Evolutionary conservation across 1,284 basidiomycete genomes (phyloP).

Genomic region (Ceratobasidium sp.): DNA sequence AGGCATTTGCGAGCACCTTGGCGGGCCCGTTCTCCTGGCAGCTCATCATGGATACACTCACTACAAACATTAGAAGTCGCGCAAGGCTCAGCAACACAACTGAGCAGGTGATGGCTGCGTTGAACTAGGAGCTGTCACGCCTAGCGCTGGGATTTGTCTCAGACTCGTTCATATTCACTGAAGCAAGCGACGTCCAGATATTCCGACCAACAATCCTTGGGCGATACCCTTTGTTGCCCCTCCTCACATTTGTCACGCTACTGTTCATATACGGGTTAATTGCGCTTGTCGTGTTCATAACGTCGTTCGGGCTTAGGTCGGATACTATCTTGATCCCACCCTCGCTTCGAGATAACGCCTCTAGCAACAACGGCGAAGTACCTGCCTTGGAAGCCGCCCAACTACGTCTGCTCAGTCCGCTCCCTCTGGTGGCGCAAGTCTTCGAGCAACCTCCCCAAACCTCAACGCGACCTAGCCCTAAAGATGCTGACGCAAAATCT

Average conservation of each 20-base stretch:
- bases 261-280: conserved; percentile 7
- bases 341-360: neutral
- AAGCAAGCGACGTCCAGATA: neutral
- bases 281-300: conserved; percentile 9
- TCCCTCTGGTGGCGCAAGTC: neutral
- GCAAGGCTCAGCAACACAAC: neutral
- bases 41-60: conserved; percentile 5
- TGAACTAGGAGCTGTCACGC: conserved; percentile 3
- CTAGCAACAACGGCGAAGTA: neutral
- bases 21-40: conserved; percentile 4
- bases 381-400: neutral
- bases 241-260: neutral
- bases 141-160: conserved; percentile 2
- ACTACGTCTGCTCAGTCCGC: neutral
- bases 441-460: neutral
- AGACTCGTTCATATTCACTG: neutral
- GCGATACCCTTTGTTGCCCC: neutral
- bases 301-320: neutral
- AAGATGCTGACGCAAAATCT: neutral
- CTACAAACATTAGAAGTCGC: neutral
- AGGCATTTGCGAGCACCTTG: conserved; percentile 1
- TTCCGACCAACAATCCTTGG: neutral
- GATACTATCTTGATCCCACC: neutral
- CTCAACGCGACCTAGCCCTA: neutral
- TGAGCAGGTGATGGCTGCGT: neutral